Evolutionary conservation across 441 rosid species (phyloP).

Genomic region (Bruguiera hainesii): DNA sequence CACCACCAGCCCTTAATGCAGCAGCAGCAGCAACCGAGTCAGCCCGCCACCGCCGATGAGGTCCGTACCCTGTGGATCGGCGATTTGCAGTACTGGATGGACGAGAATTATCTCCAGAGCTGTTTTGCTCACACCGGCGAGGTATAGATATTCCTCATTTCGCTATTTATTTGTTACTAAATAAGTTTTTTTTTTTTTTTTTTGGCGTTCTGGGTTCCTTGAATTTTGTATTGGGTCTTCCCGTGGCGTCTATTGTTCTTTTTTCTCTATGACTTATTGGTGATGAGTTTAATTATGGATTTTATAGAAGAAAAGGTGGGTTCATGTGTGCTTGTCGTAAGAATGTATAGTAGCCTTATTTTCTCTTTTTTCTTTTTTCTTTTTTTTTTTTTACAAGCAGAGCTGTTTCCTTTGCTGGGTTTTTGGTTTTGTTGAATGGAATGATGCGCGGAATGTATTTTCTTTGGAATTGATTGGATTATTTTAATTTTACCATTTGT

Average conservation of each 20-base stretch:
- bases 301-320: no score
- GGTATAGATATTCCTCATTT: constrained; percentile 24
- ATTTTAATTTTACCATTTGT: no score
- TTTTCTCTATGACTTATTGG: background rate
- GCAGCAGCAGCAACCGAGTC: constrained; percentile 24
- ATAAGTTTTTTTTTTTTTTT: background rate
- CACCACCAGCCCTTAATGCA: constrained; percentile 25
- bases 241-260: background rate
- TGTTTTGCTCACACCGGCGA: constrained; percentile 54
- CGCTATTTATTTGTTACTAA: no score
- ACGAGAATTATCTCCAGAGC: constrained; percentile 41
- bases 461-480: no score
- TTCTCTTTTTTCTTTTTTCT: no score
- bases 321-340: background rate
- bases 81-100: constrained; percentile 70
- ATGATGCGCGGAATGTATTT: no score
- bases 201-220: background rate
- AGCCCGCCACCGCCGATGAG: constrained; percentile 14
- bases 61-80: constrained; percentile 68
- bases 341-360: background rate
- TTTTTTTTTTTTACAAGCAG: background rate
- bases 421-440: no score
- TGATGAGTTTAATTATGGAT: no score
- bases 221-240: background rate
- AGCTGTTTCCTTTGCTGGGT: background rate